Conservation (phyloP, 176 grass and related monocot genomes). For the Pharus latifolius region DNA sequence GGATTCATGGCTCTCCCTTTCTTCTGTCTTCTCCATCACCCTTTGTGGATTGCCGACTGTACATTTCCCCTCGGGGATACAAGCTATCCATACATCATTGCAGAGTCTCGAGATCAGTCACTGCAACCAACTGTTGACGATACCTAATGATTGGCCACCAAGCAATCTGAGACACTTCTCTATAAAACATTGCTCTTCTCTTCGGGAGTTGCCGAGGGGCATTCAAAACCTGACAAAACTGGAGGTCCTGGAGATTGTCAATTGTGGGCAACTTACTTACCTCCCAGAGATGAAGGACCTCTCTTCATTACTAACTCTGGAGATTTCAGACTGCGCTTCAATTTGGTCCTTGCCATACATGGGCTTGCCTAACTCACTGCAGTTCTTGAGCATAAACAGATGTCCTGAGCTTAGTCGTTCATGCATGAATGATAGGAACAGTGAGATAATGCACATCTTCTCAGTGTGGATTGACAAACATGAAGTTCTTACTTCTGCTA, state of each 20-base stretch:
- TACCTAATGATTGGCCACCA: constrained; percentile 30
- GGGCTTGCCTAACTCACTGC: constrained; percentile 8
- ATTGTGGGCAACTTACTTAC: constrained; percentile 6
- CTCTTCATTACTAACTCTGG: not conserved
- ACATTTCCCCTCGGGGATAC: not conserved
- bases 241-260: constrained; percentile 30
- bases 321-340: constrained; percentile 28
- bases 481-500: not conserved
- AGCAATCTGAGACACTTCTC: not conserved
- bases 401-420: constrained; percentile 5
- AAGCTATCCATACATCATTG: not conserved
- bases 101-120: constrained; percentile 30
- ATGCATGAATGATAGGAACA: not conserved
- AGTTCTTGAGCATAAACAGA: constrained; percentile 25
- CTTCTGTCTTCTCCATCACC: constrained; percentile 12
- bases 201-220: constrained; percentile 10
- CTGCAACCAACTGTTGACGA: not conserved
- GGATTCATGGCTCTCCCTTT: constrained; percentile 5
- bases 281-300: constrained; percentile 21
- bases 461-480: constrained; percentile 18
- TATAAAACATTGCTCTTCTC: constrained; percentile 16
- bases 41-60: constrained; percentile 1
- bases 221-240: constrained; percentile 13
- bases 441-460: not conserved
- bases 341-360: not conserved